A percentile compares a stretch with the other conserved stretches of the same genome.
Conservation (phyloP, 768 basidiomycete genomes). For the Suillus subalutaceus region DNA sequence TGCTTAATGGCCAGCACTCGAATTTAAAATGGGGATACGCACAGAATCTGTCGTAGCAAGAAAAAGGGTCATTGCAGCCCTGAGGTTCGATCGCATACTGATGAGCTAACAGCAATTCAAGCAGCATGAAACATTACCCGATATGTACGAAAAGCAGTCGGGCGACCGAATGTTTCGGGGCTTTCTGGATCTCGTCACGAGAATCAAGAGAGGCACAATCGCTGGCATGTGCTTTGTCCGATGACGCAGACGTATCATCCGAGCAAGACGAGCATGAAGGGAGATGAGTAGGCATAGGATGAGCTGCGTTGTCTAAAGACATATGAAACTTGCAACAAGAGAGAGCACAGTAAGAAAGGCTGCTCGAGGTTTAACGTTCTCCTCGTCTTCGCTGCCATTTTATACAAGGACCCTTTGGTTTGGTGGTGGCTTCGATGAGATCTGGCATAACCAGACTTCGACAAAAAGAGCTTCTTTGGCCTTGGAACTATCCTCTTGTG, state of each 20-base stretch:
- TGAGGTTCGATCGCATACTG: conserved; percentile 29
- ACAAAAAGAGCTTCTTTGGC: conserved; percentile 13
- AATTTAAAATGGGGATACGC: conserved; percentile 28
- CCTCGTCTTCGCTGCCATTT: conserved; percentile 20
- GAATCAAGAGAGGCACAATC: conserved; percentile 31
- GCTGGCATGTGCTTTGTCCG: conserved; percentile 17
- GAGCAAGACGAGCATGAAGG: conserved; percentile 18
- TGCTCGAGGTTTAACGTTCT: conserved; percentile 10
- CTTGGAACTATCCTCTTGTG: conserved; percentile 19
- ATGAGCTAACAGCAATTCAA: conserved; percentile 18
- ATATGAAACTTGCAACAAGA: conserved; percentile 4
- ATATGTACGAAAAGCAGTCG: conserved; percentile 67
- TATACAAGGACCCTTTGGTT: conserved; percentile 25
- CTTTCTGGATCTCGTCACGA: conserved; percentile 19
- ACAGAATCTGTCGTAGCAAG: conserved; percentile 88
- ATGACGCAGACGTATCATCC: conserved; percentile 22
- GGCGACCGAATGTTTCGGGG: conserved; percentile 47
- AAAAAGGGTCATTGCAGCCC: conserved; percentile 79
- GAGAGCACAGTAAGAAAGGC: conserved; percentile 5
- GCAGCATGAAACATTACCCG: conserved; percentile 48
- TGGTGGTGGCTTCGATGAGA: conserved; percentile 26
- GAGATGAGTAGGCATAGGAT: background rate
- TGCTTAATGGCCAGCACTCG: conserved; percentile 13
- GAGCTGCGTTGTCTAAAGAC: background rate
- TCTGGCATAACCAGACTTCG: conserved; percentile 9